These are phyloP conservation scores for Magnaporthales sp. DNA, from an alignment of 2,329 filamentous ascomycete species.

Conservation along the genomic window DNA sequence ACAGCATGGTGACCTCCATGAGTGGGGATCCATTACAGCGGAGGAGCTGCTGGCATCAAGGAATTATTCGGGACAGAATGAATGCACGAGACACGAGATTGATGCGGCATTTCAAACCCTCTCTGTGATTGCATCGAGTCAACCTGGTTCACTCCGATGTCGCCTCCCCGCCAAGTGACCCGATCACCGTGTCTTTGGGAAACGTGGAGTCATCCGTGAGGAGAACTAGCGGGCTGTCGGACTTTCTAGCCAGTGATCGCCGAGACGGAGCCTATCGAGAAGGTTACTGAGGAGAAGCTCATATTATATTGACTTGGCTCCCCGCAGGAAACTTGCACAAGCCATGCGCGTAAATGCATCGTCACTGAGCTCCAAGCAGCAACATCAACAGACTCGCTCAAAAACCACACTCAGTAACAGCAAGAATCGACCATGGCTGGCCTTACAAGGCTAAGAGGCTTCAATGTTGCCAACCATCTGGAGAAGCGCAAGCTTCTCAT, in stretches of 20 bases:
- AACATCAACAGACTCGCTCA: neutral
- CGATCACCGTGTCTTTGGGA: neutral
- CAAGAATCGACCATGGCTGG: neutral
- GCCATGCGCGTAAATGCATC: neutral
- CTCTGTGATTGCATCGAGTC: neutral
- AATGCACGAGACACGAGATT: too few relatives aligned
- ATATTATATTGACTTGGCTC: neutral
- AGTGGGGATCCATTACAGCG: neutral
- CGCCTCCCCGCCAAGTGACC: neutral
- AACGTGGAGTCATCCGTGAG: neutral
- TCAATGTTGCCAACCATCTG: slow-evolving; percentile 37
- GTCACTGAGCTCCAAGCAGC: neutral
- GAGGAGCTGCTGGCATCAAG: neutral
- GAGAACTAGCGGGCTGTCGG: neutral
- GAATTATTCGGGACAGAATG: neutral
- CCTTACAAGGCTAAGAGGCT: neutral
- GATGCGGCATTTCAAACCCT: neutral
- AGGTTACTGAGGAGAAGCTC: neutral
- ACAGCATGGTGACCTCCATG: neutral
- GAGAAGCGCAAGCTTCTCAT: slow-evolving; percentile 49
- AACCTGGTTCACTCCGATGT: neutral
- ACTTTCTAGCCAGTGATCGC: neutral
- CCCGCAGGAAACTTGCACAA: neutral
- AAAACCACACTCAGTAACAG: neutral
- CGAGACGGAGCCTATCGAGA: neutral